phyloP scores from a whole-genome alignment of 257 asterid genomes.

The Paulownia fortunei region DNA sequence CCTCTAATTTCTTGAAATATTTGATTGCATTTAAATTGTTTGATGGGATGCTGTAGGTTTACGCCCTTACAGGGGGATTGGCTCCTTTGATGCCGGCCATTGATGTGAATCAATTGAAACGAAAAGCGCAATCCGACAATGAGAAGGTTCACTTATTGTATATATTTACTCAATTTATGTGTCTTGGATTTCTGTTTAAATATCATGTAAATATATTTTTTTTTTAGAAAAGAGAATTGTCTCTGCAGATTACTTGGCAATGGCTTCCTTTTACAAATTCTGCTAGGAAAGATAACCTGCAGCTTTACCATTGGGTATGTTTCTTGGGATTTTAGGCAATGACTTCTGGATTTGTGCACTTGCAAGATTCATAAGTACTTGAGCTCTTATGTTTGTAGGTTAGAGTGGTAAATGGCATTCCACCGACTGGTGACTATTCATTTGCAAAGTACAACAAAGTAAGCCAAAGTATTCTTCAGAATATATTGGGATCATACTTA shows the following conservation, averaged over 20 bases:
- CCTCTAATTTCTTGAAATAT: not conserved
- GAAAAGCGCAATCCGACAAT: conserved; percentile 67
- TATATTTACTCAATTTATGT: conserved; percentile 1
- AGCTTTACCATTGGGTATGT: conserved; percentile 96
- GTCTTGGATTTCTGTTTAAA: conserved; percentile 1
- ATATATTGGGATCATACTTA: not conserved
- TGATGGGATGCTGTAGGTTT: conserved; percentile 58
- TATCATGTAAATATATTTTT: not conserved
- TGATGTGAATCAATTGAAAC: conserved; percentile 79
- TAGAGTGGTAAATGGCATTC: conserved; percentile 91
- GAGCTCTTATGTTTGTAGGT: conserved; percentile 58
- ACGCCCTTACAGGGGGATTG: conserved; percentile 94
- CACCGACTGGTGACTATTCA: conserved; percentile 93
- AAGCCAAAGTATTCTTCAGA: conserved; percentile 17
- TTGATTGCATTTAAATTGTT: conserved; percentile 24
- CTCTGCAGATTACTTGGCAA: conserved; percentile 93
- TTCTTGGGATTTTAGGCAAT: not conserved
- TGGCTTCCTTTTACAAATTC: conserved; percentile 97
- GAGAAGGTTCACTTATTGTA: conserved; percentile 71
- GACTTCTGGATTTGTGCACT: not conserved
- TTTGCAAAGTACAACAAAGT: conserved; percentile 97
- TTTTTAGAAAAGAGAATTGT: not conserved
- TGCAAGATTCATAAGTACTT: conserved; percentile 10
- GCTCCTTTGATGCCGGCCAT: conserved; percentile 89
- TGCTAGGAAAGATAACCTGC: conserved; percentile 84